These are phyloP conservation scores for Globisporangium emineosum DNA, from an alignment of 352 stramenopile genomes.

Conservation along the genomic window DNA sequence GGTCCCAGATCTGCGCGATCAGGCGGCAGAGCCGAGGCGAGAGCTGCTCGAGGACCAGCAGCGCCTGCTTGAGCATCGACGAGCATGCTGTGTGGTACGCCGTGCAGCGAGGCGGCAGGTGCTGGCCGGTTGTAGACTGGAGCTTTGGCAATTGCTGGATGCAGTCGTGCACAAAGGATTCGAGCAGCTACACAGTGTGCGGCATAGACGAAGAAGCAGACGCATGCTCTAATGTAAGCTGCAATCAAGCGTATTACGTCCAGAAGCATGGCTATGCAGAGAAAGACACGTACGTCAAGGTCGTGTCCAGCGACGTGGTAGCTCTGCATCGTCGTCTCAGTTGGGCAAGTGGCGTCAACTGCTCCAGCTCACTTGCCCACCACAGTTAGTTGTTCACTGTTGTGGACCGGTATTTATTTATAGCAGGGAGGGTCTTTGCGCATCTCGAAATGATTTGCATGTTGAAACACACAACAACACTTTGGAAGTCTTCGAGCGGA, in stretches of 20 bases:
- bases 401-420: no score
- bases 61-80: background rate
- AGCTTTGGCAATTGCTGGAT: background rate
- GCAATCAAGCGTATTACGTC: background rate
- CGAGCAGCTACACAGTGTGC: background rate
- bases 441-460: no score
- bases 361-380: no score
- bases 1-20: background rate
- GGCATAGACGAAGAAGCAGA: background rate
- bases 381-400: no score
- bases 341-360: background rate
- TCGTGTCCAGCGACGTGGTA: background rate
- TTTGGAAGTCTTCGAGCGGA: no score
- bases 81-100: background rate
- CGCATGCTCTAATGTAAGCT: background rate
- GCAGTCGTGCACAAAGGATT: background rate
- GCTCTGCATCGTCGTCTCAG: background rate
- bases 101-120: background rate
- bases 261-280: background rate
- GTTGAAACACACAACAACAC: no score
- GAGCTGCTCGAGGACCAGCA: background rate
- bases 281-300: background rate
- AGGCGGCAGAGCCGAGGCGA: background rate
- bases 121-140: background rate
- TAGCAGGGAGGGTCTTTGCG: no score